Base-by-base conservation (phyloP, 441 rosid genomes). In the Eutrema salsugineum region DNA sequence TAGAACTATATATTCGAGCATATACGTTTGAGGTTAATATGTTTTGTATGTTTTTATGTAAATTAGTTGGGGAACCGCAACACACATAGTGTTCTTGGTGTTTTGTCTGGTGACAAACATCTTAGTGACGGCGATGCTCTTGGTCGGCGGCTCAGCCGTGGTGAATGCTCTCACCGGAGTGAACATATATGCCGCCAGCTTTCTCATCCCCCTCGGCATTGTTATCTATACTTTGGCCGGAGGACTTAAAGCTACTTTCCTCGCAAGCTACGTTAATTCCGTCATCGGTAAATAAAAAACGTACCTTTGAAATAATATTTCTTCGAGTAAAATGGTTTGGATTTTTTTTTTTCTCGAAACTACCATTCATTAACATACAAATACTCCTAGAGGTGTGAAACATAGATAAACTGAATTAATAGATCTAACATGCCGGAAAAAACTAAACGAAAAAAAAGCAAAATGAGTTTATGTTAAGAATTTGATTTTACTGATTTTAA, bases 131-230 rank as follows among this genome's bases (percentile, higher is more conserved):
- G 96, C 97, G 0, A 94, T 94, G 96, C 85, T 94, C 54, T 88
- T 91, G 43, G 92, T 94, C 4, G 99, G 99, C 0, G 99, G 97
- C 51, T 91, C 97, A 14, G 93, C 96, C n/a, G 99, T 91, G 48
- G 99, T 91, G 50, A 94, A 90, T 84, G 99, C 97, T 9, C 91
- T 94, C 27, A 94, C 94, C 2, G 97, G 96, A 46, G 92, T 91
- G 16, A 88, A 91, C 72, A 87, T 94, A 28, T 91, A 87, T 24
- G 91, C 92, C 3, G 97, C 99, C 56, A 91, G 97, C 81, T 94
- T 94, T 80, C 83, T 94, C 65, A 91, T 91, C 63, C 99, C 99
- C n/a, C 91, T 94, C 6, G 99, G 99, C 14, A 95, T 91, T 6
- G 81, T 87, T 50, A 84, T 88, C 20, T 94, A 94, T 73, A 91